These are phyloP conservation scores for Penicillium malachiteum DNA, from an alignment of 495 filamentous ascomycete genomes.

Conservation along the genomic window DNA sequence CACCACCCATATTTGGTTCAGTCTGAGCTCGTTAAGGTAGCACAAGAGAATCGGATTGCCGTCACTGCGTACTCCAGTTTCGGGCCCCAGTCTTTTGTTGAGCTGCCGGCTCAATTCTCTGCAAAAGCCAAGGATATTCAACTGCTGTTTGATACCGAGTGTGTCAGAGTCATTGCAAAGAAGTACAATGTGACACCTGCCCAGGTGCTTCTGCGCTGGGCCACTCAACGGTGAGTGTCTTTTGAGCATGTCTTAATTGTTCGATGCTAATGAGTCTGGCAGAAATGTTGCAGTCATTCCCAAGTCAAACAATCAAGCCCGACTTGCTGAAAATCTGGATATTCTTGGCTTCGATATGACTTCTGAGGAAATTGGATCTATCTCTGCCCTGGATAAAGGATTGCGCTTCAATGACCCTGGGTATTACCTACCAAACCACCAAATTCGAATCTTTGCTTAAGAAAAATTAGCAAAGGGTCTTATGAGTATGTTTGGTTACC, in stretches of 20 bases:
- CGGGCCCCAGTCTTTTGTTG: conserved; percentile 75
- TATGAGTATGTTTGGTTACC: too few species aligned
- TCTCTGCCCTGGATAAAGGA: conserved; percentile 60
- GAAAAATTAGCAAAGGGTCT: too few species aligned
- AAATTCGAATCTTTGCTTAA: too few species aligned
- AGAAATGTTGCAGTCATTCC: conserved; percentile 78
- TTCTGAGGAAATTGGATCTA: conserved; percentile 61
- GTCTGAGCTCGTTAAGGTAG: conserved; percentile 65
- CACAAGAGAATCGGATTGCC: conserved; percentile 66
- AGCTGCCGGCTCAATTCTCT: conserved; percentile 49
- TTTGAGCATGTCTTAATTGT: too few species aligned
- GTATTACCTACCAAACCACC: too few species aligned
- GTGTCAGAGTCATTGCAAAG: conserved; percentile 60
- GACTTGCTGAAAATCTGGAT: conserved; percentile 53
- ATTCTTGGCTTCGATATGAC: conserved; percentile 63
- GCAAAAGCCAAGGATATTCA: conserved; percentile 60
- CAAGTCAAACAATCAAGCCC: conserved; percentile 64
- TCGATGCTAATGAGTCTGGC: too few species aligned
- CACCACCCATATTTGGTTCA: conserved; percentile 92
- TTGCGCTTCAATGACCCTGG: conserved; percentile 78
- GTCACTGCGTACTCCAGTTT: conserved; percentile 89
- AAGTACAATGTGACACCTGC: conserved; percentile 72
- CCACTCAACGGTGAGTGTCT: conserved; percentile 59
- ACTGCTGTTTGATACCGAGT: conserved; percentile 64
- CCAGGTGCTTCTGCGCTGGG: conserved; percentile 84